A percentile compares a stretch with the other conserved stretches of the same genome.
Evolutionary conservation across 2,329 filamentous ascomycete genomes (phyloP).

Genomic region (Xylariaceae sp.): DNA sequence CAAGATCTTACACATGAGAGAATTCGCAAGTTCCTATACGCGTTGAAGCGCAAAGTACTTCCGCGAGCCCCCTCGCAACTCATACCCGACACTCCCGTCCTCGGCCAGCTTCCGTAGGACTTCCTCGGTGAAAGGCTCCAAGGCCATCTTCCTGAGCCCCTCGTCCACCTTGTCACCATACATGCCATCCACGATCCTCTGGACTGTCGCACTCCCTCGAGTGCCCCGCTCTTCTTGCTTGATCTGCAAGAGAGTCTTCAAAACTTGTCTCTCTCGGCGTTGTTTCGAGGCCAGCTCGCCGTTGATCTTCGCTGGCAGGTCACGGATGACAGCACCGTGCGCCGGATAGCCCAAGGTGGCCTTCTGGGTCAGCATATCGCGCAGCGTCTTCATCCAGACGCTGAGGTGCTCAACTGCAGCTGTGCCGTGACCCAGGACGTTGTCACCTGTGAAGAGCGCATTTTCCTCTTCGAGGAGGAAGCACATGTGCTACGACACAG

Average conservation of each 20-base stretch:
- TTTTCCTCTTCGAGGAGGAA: conserved; percentile 72
- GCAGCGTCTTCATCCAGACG: conserved; percentile 60
- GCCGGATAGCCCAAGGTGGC: conserved; percentile 74
- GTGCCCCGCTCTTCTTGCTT: too few relatives aligned
- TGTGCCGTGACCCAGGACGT: conserved; percentile 80
- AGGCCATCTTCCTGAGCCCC: too few relatives aligned
- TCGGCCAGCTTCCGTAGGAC: too few relatives aligned
- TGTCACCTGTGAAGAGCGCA: conserved; percentile 83
- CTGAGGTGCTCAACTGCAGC: conserved; percentile 74
- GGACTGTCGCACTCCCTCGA: too few relatives aligned
- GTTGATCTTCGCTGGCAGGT: conserved; percentile 61
- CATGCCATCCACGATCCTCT: too few relatives aligned
- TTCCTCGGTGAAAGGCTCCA: too few relatives aligned
- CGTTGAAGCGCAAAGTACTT: too few relatives aligned
- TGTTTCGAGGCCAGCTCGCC: conserved; percentile 81
- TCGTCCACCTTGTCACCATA: too few relatives aligned
- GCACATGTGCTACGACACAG: conserved; percentile 70
- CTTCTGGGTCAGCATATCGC: conserved; percentile 60
- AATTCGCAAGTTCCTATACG: too few relatives aligned
- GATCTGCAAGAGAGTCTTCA: conserved; percentile 61
- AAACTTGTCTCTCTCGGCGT: conserved; percentile 70
- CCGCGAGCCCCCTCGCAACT: too few relatives aligned
- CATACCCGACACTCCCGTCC: too few relatives aligned
- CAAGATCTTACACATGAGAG: too few relatives aligned
- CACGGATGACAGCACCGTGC: conserved; percentile 71